Evolutionary conservation across 306 rosid species (phyloP), one percentile per base, ranked within the genome.

Genomic region (Dryas octopetala): DNA sequence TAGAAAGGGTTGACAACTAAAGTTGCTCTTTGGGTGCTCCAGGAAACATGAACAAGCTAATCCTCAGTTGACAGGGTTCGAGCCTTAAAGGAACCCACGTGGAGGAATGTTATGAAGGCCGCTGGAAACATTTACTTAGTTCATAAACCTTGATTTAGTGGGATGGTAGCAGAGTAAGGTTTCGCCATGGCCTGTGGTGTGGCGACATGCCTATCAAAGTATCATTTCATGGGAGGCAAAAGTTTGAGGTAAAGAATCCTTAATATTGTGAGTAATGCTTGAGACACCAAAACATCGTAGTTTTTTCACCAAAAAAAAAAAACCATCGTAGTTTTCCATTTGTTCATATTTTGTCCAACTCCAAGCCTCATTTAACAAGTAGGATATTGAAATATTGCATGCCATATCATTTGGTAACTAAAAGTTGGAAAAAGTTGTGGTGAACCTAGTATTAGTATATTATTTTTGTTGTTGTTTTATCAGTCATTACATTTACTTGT

Each of bases 21-120:
- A 4, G 55, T 58, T 70, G 49, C 53, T 57, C 8, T 45, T 58
- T 19, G 52, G 53, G 65, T 57, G 75, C 66, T 45, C 44, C 52
- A 43, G 26, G 53, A 46, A 58, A 14, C 67, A 23, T 23, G 19
- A 13, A 44, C 66, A 23, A 63, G 44, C 66, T 7, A 59, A 2
- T 23, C 4, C 19, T 45, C 55, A 26, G 66, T n/a, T 41, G 32
- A 43, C 19, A 43, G 41, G 53, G 6, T 71, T 57, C 23, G 57
- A 45, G 28, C 57, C 40, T 46, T 45, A 44, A 45, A 45, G 26
- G 76, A 58, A 57, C 45, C 45, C 26, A 8, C 14, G 19, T 19
- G 52, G 53, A 11, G 19, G 41, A 43, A 17, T 70, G 17, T 23
- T 55, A 71, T 19, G 75, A 68, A 44, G 43, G 7, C 19, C 19